Evolutionary conservation across 441 rosid genomes (phyloP), one percentile per base, ranked within the genome.

Genomic region (Dalechampia spathulata): DNA sequence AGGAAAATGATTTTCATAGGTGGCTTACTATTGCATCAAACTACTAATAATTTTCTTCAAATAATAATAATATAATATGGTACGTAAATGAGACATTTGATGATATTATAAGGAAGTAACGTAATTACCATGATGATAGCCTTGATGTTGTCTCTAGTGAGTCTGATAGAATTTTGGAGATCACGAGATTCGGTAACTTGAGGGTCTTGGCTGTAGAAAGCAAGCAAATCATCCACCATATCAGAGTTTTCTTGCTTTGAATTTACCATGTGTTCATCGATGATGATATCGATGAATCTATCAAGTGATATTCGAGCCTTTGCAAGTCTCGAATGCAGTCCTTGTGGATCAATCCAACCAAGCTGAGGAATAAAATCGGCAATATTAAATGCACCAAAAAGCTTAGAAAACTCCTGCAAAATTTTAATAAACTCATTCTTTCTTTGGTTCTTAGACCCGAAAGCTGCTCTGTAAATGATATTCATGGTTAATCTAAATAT

Each of bases 111-210:
- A n/a, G n/a, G n/a, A n/a, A n/a, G n/a, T n/a, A n/a, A n/a, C n/a
- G n/a, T n/a, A n/a, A n/a, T 58, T 80, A 92, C 99, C 97, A 93
- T 93, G 71, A 93, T 87, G 51, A 89, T 82, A 28, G 96, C 99
- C 71, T 93, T 89, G 72, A 93, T 93, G 75, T 89, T 86, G 47
- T 89, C 89, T 52, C 77, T 75, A 1, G 92, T 89, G 48, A 93
- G 73, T 39, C 63, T 83, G 71, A 88, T 76, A 20, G 96, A 62
- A 54, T 79, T 86, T 6, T 85, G 85, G 3, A 74, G 60, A 72
- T 83, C 92, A 1, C 76, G 77, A 0, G 89, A 59, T 37, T 89
- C 86, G 17, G 68, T 72, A 21, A 72, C 83, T 66, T 71, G 77
- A 0, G 78, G 93, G 10, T 92, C n/a, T n/a, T 30, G 90, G 14